Percentiles rank a stretch among this genome's conserved stretches.
phyloP scores from a whole-genome alignment of 257 asterid genomes.

The Capsicum chinense region DNA sequence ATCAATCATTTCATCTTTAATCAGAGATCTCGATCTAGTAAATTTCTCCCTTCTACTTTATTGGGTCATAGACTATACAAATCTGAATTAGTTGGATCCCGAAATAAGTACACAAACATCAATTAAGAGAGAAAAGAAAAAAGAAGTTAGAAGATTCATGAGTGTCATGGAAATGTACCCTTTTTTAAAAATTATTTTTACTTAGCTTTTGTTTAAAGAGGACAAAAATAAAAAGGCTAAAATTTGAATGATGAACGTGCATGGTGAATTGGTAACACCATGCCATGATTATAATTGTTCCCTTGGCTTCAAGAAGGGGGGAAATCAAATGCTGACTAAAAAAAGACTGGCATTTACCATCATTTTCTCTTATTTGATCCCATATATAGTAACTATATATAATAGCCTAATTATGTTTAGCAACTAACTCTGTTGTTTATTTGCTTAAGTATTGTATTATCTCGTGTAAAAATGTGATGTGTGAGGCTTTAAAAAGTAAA shows the following conservation, averaged over 20 bases:
- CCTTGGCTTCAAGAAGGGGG: slow-evolving; percentile 18
- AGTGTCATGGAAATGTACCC: not conserved
- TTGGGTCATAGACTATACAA: not conserved
- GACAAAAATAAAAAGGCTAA: not conserved
- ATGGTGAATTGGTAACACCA: not conserved
- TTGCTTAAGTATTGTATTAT: not conserved
- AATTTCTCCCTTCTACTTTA: too few relatives aligned
- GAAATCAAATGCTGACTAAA: not conserved
- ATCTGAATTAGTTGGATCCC: not conserved
- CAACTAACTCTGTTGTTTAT: not conserved
- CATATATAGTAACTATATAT: not conserved
- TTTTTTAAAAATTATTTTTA: not conserved
- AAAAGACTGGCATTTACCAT: not conserved
- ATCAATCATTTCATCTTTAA: not conserved
- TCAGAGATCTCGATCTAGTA: not conserved
- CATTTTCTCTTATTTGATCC: not conserved
- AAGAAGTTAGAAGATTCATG: not conserved
- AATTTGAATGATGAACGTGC: not conserved
- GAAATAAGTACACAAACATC: not conserved
- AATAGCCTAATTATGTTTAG: slow-evolving; percentile 13
- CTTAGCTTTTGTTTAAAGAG: not conserved
- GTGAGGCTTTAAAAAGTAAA: too few relatives aligned
- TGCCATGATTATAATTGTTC: not conserved
- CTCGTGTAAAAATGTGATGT: too few relatives aligned
- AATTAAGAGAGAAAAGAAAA: not conserved